A percentile compares a stretch with the other conserved stretches of the same genome.
These are phyloP conservation scores for Chlamydomonas sp. DNA, from an alignment of 139 green algal species.

Conservation along the genomic window DNA sequence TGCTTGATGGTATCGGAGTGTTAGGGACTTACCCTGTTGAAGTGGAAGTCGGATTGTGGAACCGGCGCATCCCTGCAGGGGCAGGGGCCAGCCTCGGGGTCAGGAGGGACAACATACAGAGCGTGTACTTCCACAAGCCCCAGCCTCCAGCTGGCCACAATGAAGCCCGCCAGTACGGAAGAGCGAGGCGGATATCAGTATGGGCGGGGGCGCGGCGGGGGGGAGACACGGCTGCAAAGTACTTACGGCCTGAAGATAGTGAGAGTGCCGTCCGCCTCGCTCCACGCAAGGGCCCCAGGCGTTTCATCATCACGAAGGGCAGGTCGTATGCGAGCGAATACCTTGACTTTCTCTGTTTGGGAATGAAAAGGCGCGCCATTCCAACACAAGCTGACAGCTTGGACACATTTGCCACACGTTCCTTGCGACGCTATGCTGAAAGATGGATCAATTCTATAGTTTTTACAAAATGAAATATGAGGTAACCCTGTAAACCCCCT, in stretches of 20 bases:
- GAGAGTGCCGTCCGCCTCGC: slow-evolving; percentile 5
- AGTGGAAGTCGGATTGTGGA: slow-evolving; percentile 29
- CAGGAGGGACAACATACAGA: neutral
- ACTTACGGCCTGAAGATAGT: slow-evolving; percentile 27
- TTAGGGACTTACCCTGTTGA: slow-evolving; percentile 22
- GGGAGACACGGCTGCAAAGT: neutral
- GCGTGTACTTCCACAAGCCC: no score
- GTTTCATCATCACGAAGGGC: slow-evolving; percentile 26
- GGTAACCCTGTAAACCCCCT: no score
- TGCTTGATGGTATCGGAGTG: neutral
- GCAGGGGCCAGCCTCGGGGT: neutral
- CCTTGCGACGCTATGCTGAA: no score
- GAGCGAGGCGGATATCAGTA: neutral
- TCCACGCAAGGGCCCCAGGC: slow-evolving; percentile 25
- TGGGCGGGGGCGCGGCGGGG: no score
- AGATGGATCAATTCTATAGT: no score
- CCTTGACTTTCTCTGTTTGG: slow-evolving; percentile 30
- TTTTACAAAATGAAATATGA: no score
- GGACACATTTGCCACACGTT: neutral
- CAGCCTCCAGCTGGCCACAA: no score
- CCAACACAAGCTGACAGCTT: neutral
- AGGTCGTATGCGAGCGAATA: slow-evolving; percentile 21
- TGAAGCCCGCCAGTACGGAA: neutral
- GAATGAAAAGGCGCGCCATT: neutral
- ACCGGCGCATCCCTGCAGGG: slow-evolving; percentile 44